A percentile compares a stretch with the other conserved stretches of the same genome.
These are phyloP conservation scores for Xylaria flabelliformis DNA, from an alignment of 495 filamentous ascomycete genomes.

Conservation along the genomic window DNA sequence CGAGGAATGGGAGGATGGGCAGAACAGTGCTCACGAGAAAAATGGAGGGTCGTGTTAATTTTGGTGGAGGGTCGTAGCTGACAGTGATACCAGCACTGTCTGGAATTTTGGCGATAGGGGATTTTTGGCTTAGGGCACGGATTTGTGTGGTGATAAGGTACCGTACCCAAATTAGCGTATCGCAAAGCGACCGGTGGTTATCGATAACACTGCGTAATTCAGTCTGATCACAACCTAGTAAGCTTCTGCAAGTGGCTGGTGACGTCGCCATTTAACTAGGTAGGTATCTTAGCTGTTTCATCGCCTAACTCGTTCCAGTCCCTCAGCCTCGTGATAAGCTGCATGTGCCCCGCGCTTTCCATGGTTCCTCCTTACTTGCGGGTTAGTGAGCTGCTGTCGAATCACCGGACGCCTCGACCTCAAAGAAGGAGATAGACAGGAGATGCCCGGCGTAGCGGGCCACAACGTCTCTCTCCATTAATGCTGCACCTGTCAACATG, in stretches of 20 bases:
- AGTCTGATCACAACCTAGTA: not conserved
- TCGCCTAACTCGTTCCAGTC: not conserved
- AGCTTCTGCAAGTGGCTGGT: conserved; percentile 17
- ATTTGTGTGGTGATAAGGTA: conserved; percentile 36
- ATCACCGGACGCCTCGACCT: not conserved
- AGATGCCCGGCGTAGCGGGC: not conserved
- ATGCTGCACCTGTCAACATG: not conserved
- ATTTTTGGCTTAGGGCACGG: conserved; percentile 41
- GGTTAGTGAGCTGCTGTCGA: not conserved
- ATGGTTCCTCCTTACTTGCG: not conserved
- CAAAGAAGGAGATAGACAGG: not conserved
- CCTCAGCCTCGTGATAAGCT: conserved; percentile 25
- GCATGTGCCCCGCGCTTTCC: conserved; percentile 23
- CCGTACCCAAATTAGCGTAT: conserved; percentile 7
- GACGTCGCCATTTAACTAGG: conserved; percentile 20
- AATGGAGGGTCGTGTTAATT: conserved; percentile 26
- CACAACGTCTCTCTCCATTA: not conserved
- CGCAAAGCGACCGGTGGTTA: not conserved
- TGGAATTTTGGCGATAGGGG: conserved; percentile 29
- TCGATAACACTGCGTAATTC: conserved; percentile 10
- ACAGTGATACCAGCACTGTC: conserved; percentile 33
- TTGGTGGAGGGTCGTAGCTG: conserved; percentile 28
- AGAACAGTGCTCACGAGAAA: conserved; percentile 29
- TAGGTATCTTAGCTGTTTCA: not conserved
- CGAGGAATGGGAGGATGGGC: conserved; percentile 23